Evolutionary conservation across 768 basidiomycete genomes (phyloP), one percentile per base, ranked within the genome.

Genomic region (Leccinum longicurvipes): DNA sequence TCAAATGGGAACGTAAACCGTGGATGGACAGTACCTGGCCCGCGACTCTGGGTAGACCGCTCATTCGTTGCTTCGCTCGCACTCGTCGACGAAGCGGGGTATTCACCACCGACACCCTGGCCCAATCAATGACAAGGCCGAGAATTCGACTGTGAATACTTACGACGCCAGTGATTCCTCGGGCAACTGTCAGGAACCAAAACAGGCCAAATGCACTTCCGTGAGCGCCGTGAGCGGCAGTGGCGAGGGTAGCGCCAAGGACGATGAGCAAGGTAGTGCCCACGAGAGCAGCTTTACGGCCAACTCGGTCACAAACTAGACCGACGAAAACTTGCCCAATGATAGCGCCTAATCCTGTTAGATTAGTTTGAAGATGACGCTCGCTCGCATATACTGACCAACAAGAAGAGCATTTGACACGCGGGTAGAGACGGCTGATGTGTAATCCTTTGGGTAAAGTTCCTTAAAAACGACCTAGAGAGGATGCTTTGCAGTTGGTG

Each of bases 51-150:
- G 27, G 80, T 53, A 70, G 81, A 81, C 62, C 79, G 82, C 69
- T 90, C 87, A 63, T 90, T 89, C 17, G 87, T 85, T 28, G 87
- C 81, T 68, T 90, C 88, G 28, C 79, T 81, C 5, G 87, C 87
- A 41, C 80, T 80, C 0, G 85, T 84, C 0, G 83, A 85, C 6
- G 83, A 86, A 8, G 85, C 85, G 1, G 88, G 87, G 68, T 91
- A 90, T 72, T 90, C 87, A 24, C 87, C 87, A 32, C 87, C 87
- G 12, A 87, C 86, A 56, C 87, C 87, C 78, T 85, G 53, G 19
- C 39, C 50, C 17, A 47, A 44, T 63, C 36, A 54, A 44, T 29
- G 48, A 53, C 9, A 55, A 41, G 50, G 23, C 17, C 23, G 42
- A 25, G 15, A 11, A 6, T 19, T 14, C 21, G 29, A 42, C 24